phyloP scores from a whole-genome alignment of 2,329 filamentous ascomycete species.

The Cordyceps cateniannulata region DNA sequence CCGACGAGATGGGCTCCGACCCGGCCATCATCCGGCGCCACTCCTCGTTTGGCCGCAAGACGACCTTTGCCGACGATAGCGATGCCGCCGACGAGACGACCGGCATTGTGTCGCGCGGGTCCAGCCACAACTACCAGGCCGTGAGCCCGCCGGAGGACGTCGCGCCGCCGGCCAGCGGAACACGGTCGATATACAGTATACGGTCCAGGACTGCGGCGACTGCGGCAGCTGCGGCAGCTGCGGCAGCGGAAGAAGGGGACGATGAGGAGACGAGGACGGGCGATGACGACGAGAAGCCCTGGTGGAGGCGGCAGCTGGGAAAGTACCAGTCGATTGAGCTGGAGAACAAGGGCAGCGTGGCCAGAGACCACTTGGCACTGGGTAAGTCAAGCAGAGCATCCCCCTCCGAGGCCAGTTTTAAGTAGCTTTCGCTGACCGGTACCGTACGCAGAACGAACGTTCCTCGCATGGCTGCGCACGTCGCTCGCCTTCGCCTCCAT shows the following conservation, averaged over 20 bases:
- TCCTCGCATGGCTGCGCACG: constrained; percentile 78
- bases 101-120: constrained; percentile 29
- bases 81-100: constrained; percentile 36
- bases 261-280: constrained; percentile 15
- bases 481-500: constrained; percentile 77
- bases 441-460: constrained; percentile 65
- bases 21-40: constrained; percentile 13
- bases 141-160: constrained; percentile 20
- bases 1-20: constrained; percentile 31
- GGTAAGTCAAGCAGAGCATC: constrained; percentile 43
- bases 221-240: constrained; percentile 15
- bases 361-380: constrained; percentile 72
- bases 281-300: constrained; percentile 26
- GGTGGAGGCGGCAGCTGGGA: constrained; percentile 45
- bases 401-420: neutral
- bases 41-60: constrained; percentile 14
- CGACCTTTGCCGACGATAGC: constrained; percentile 16
- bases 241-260: constrained; percentile 17
- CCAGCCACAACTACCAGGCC: constrained; percentile 34
- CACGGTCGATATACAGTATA: constrained; percentile 16
- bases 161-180: neutral
- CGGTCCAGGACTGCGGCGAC: constrained; percentile 12
- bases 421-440: no score
- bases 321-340: constrained; percentile 61
- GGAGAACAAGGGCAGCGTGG: constrained; percentile 81